Evolutionary conservation across 106 monocot species (phyloP).

Genomic region (Dendrobium catenatum): DNA sequence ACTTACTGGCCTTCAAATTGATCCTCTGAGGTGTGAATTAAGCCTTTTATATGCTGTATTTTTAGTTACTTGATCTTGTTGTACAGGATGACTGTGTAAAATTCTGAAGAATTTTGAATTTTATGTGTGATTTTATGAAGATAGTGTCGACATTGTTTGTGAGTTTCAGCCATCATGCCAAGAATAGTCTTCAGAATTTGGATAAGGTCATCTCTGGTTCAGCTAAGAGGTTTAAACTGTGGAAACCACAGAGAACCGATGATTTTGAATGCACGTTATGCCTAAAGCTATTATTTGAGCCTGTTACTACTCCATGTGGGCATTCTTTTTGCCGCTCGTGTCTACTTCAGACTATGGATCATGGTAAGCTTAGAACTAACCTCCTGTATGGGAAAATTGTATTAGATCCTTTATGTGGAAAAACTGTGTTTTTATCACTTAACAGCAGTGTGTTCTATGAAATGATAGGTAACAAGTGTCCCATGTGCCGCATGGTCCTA

Average conservation of each 20-base stretch:
- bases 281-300: slow-evolving; percentile 85
- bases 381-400: background rate
- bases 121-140: slow-evolving; percentile 4
- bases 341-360: slow-evolving; percentile 94
- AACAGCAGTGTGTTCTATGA: background rate
- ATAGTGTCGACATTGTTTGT: slow-evolving; percentile 13
- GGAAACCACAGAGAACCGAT: slow-evolving; percentile 58
- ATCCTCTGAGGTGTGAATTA: slow-evolving; percentile 68
- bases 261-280: slow-evolving; percentile 97
- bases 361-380: slow-evolving; percentile 43
- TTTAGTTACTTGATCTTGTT: background rate
- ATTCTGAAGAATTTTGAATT: background rate
- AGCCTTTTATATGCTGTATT: background rate
- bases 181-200: slow-evolving; percentile 41
- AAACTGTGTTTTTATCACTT: background rate
- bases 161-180: slow-evolving; percentile 49
- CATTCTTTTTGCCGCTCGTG: slow-evolving; percentile 96
- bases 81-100: background rate
- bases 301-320: slow-evolving; percentile 97
- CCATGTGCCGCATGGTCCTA: slow-evolving; percentile 89
- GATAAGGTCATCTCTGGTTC: slow-evolving; percentile 40
- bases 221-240: slow-evolving; percentile 25
- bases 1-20: slow-evolving; percentile 76
- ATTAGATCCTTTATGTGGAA: background rate
- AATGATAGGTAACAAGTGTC: slow-evolving; percentile 79